phyloP scores from a whole-genome alignment of 2,329 filamentous ascomycete species.

The Raffaelea arxii region DNA sequence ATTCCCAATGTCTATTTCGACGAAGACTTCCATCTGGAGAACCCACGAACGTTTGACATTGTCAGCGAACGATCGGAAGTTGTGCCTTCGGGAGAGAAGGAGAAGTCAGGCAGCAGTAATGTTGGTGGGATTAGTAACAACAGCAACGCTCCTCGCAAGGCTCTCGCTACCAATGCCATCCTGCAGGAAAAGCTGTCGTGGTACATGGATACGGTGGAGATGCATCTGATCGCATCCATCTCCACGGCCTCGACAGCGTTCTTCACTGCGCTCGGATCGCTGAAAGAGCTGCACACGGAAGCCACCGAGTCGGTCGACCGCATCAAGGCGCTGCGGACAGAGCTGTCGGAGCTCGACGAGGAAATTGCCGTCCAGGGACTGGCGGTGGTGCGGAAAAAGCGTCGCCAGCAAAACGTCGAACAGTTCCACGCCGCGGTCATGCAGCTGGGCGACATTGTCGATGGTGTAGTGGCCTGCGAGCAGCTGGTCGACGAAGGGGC shows the following conservation, averaged over 20 bases:
- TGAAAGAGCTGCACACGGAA: slow-evolving; percentile 85
- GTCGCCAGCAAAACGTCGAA: slow-evolving; percentile 72
- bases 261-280: slow-evolving; percentile 83
- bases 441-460: slow-evolving; percentile 71
- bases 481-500: slow-evolving; percentile 73
- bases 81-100: slow-evolving; percentile 57
- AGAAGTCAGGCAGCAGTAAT: background rate
- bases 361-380: slow-evolving; percentile 81
- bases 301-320: slow-evolving; percentile 82
- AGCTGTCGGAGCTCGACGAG: slow-evolving; percentile 70
- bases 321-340: slow-evolving; percentile 71
- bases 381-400: slow-evolving; percentile 74
- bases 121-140: slow-evolving; percentile 22
- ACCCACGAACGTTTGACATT: slow-evolving; percentile 90
- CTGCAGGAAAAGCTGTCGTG: slow-evolving; percentile 96
- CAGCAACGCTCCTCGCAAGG: slow-evolving; percentile 59
- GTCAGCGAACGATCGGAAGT: slow-evolving; percentile 95
- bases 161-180: slow-evolving; percentile 90
- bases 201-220: slow-evolving; percentile 99
- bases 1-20: slow-evolving; percentile 94
- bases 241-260: slow-evolving; percentile 93
- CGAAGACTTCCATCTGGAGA: slow-evolving; percentile 88
- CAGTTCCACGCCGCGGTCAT: slow-evolving; percentile 73
- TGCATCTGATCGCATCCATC: slow-evolving; percentile 92
- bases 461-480: slow-evolving; percentile 68